A percentile compares a stretch with the other conserved stretches of the same genome.
Conservation (phyloP, 2,329 filamentous ascomycete genomes). For the Ceratocystis huliohia region DNA sequence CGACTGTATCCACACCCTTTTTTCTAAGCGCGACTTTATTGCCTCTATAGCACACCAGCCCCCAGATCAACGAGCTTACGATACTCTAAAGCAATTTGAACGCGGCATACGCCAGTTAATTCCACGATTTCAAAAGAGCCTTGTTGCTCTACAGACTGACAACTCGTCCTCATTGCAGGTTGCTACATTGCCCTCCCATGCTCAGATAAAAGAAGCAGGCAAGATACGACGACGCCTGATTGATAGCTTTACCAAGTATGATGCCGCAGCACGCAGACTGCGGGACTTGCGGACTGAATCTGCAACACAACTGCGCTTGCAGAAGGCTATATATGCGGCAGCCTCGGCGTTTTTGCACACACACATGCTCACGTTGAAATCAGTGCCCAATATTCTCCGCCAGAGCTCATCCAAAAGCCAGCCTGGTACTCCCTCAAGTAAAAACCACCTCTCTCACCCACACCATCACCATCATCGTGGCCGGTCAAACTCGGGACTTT, state of each 20-base stretch:
- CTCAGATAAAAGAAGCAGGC: slow-evolving; percentile 70
- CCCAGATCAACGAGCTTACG: slow-evolving; percentile 67
- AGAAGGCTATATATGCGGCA: slow-evolving; percentile 70
- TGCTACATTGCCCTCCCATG: slow-evolving; percentile 31
- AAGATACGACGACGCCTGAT: slow-evolving; percentile 83
- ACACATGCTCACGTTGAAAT: slow-evolving; percentile 80
- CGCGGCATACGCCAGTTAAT: slow-evolving; percentile 69
- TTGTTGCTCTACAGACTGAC: slow-evolving; percentile 44
- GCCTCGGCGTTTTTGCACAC: slow-evolving; percentile 74
- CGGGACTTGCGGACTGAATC: slow-evolving; percentile 64
- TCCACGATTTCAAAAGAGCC: slow-evolving; percentile 69
- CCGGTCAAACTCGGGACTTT: slow-evolving; percentile 22
- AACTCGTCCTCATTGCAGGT: not conserved
- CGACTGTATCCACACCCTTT: slow-evolving; percentile 58
- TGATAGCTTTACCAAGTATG: slow-evolving; percentile 81
- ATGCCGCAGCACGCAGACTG: slow-evolving; percentile 65
- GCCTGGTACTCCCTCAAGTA: not conserved
- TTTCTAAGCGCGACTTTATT: slow-evolving; percentile 61
- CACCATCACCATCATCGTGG: slow-evolving; percentile 9
- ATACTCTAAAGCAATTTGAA: slow-evolving; percentile 75
- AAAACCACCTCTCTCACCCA: not conserved
- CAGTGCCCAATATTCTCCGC: slow-evolving; percentile 52
- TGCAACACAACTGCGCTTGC: slow-evolving; percentile 58
- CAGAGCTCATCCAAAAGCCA: slow-evolving; percentile 22
- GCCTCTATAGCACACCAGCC: slow-evolving; percentile 55